Base-by-base conservation (phyloP, 495 filamentous ascomycete species). In the Clohesyomyces aquaticus region DNA sequence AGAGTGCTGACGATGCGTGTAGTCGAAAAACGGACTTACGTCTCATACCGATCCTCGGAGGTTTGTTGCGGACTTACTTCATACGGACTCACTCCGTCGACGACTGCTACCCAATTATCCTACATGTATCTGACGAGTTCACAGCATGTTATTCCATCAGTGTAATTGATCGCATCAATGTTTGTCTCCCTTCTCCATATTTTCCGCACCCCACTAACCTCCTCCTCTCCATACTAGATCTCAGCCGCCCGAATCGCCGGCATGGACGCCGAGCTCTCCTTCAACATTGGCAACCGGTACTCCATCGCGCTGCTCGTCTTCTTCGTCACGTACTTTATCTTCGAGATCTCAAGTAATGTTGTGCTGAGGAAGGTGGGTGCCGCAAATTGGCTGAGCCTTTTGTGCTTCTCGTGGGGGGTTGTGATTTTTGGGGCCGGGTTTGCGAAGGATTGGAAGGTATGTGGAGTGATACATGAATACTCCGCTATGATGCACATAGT, bases 271-370 rank as follows among this genome's bases (percentile, higher is more conserved):
- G 61, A 64, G 14, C 35, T 64, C 3, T 45, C 21, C 27, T 41
- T 64, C 41, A 38, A 8, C 2, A 57, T 27, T 11, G 61, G 61
- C 11, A 18, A 25, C 28, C 61, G 61, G 11, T 64, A 64, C 52
- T 82, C 79, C 23, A 80, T 86, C 66, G 73, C 86, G 42, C 77
- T 83, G 16, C 72, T 88, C 42, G 79, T 87, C 65, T 88, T 89
- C 77, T 89, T 87, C 74, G 75, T 85, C 18, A 78, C 86, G n/a
- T 89, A 88, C 63, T 73, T 85, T 25, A 28, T 87, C 60, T 86
- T 85, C 70, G 85, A 89, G 66, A 79, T 84, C 4, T 84, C 83
- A 0, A 74, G 77, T 68, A 82, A 85, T 0, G 71, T 87, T 27
- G 59, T 87, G 0, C 76, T 81, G 14, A 79, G 85, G 6, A 85